Evolutionary conservation across 768 basidiomycete genomes (phyloP).

Genomic region (Hypholoma fasciculare): DNA sequence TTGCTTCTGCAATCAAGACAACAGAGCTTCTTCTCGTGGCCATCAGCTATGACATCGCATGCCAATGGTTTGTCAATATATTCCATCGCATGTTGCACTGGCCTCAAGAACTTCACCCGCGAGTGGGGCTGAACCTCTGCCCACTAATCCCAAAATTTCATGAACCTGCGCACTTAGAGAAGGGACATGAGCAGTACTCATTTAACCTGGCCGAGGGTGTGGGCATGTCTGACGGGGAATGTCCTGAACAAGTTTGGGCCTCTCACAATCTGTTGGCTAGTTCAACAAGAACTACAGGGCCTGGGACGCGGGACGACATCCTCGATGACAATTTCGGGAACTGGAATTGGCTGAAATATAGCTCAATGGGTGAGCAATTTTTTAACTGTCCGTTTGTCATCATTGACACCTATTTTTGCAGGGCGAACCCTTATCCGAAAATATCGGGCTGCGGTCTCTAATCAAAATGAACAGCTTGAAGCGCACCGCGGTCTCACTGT

Average conservation of each 20-base stretch:
- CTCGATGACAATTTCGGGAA: slow-evolving; percentile 9
- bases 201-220: slow-evolving; percentile 23
- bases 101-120: background rate
- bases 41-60: slow-evolving; percentile 30
- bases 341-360: slow-evolving; percentile 27
- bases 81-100: slow-evolving; percentile 9
- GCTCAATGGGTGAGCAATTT: background rate
- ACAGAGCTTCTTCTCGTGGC: background rate
- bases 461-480: slow-evolving; percentile 10
- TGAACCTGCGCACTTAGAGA: slow-evolving; percentile 20
- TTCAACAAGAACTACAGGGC: slow-evolving; percentile 33
- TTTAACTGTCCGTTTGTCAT: too few relatives aligned
- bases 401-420: too few relatives aligned
- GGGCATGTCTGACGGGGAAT: slow-evolving; percentile 31
- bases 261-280: slow-evolving; percentile 21
- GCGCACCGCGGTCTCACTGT: slow-evolving; percentile 7
- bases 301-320: slow-evolving; percentile 15
- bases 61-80: slow-evolving; percentile 28
- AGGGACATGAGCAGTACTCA: slow-evolving; percentile 21
- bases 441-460: background rate
- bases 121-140: background rate
- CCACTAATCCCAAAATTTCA: slow-evolving; percentile 29
- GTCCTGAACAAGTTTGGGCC: slow-evolving; percentile 32
- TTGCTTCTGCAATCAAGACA: slow-evolving; percentile 4
- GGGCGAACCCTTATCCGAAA: background rate